Conservation (phyloP, 768 basidiomycete species). For the Gymnopilus dilepis region DNA sequence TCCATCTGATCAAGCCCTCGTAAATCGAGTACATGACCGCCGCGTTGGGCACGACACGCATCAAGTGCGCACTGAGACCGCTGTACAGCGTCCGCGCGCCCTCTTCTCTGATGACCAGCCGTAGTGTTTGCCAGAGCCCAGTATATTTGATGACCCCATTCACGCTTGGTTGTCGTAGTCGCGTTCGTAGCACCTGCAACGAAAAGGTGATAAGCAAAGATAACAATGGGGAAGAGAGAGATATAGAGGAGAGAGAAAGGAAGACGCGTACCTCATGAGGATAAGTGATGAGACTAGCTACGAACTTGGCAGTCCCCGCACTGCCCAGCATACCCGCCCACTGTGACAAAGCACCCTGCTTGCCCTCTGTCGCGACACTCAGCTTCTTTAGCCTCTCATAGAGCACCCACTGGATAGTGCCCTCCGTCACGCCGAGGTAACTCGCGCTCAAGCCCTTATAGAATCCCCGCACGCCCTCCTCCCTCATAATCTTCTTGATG, state of each 20-base stretch:
- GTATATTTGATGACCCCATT: constrained; percentile 84
- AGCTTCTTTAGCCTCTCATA: constrained; percentile 91
- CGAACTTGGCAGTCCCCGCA: constrained; percentile 91
- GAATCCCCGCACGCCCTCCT: constrained; percentile 87
- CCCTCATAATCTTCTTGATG: constrained; percentile 74
- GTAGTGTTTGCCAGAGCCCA: constrained; percentile 83
- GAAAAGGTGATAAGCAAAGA: constrained; percentile 7
- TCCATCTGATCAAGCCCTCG: constrained; percentile 79
- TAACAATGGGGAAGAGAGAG: neutral
- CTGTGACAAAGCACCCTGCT: constrained; percentile 57
- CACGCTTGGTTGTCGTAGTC: constrained; percentile 86
- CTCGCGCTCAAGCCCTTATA: constrained; percentile 96
- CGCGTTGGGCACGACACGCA: constrained; percentile 97
- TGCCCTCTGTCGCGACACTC: constrained; percentile 54
- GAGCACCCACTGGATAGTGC: constrained; percentile 95
- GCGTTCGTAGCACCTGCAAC: constrained; percentile 84
- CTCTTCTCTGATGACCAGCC: constrained; percentile 87
- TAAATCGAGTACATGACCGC: constrained; percentile 97
- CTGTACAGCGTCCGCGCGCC: constrained; percentile 87
- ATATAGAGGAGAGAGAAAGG: neutral
- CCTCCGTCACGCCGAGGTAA: constrained; percentile 94
- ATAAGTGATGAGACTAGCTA: constrained; percentile 95
- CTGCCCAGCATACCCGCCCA: constrained; percentile 88
- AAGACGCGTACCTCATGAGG: constrained; percentile 86
- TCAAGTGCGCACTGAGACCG: constrained; percentile 91